These are phyloP conservation scores for Dactylellina sp. DNA, from an alignment of 2,329 filamentous ascomycete genomes.

Conservation along the genomic window DNA sequence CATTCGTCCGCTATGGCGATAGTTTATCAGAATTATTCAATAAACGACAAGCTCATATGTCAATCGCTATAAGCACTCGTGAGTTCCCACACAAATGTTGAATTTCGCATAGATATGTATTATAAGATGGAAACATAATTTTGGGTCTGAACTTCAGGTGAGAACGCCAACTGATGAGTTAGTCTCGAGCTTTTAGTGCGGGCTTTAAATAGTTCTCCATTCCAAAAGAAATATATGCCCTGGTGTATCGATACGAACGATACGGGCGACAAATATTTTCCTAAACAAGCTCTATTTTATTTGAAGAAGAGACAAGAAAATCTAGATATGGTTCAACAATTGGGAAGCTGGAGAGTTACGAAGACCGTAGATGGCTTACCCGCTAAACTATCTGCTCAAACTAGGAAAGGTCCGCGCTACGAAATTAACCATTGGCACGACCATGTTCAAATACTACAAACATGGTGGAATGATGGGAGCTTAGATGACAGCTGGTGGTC, in stretches of 20 bases:
- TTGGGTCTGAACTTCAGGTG: too few species aligned
- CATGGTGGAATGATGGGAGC: constrained; percentile 29
- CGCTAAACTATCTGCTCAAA: background rate
- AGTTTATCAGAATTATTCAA: constrained; percentile 36
- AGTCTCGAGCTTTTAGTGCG: constrained; percentile 6
- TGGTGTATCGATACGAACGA: constrained; percentile 4
- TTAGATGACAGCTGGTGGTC: constrained; percentile 30
- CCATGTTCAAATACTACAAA: constrained; percentile 29
- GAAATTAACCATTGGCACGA: constrained; percentile 36
- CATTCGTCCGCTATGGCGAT: constrained; percentile 32
- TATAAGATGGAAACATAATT: too few species aligned
- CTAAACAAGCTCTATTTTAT: too few species aligned
- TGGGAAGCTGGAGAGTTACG: background rate
- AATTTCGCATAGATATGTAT: too few species aligned
- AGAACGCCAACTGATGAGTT: background rate
- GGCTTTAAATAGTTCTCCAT: constrained; percentile 11
- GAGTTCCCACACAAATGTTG: too few species aligned
- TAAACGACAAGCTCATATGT: constrained; percentile 23
- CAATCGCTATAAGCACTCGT: constrained; percentile 30
- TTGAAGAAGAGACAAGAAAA: background rate
- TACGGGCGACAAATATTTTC: too few species aligned
- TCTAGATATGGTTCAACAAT: background rate
- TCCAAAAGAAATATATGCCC: constrained; percentile 25
- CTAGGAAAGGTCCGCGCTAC: constrained; percentile 1
- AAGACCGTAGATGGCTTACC: background rate